A percentile compares a stretch with the other conserved stretches of the same genome.
phyloP scores from a whole-genome alignment of 2,329 filamentous ascomycete genomes.

The Xylaria sp. region DNA sequence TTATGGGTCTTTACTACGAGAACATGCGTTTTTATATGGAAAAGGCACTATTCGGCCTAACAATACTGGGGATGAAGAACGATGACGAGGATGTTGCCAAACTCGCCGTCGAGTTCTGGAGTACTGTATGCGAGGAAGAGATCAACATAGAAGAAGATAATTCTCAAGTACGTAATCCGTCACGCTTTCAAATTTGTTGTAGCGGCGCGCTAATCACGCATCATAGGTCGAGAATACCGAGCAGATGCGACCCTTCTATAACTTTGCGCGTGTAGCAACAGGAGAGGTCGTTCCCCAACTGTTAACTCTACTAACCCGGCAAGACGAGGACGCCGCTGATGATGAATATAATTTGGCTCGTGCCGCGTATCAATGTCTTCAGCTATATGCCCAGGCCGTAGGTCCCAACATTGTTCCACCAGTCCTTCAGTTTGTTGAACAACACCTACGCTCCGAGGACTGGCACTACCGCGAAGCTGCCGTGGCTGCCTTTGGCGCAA shows the following conservation, averaged over 20 bases:
- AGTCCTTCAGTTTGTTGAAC: constrained; percentile 91
- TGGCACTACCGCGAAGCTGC: constrained; percentile 96
- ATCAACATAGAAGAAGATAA: constrained; percentile 99
- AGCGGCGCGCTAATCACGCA: constrained; percentile 23
- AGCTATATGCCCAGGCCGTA: constrained; percentile 94
- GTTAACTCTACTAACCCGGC: constrained; percentile 88
- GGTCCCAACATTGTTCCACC: constrained; percentile 84
- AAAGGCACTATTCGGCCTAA: constrained; percentile 97
- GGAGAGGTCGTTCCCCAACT: constrained; percentile 94
- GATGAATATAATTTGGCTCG: constrained; percentile 98
- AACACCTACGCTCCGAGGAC: constrained; percentile 87
- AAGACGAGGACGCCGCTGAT: constrained; percentile 95
- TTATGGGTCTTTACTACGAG: constrained; percentile 99
- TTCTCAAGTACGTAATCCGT: constrained; percentile 68
- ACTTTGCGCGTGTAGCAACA: constrained; percentile 92
- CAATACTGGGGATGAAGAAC: constrained; percentile 98
- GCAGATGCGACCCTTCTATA: constrained; percentile 91
- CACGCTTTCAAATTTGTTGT: not conserved
- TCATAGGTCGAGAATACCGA: constrained; percentile 75
- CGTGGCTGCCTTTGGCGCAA: constrained; percentile 95
- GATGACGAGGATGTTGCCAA: constrained; percentile 98
- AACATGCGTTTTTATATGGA: constrained; percentile 99
- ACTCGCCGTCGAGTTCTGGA: constrained; percentile 99
- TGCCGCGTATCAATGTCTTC: constrained; percentile 94
- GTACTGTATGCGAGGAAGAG: constrained; percentile 99